These are phyloP conservation scores for Suhomyces sp. DNA, from an alignment of 805 yeast species.

Conservation along the genomic window DNA sequence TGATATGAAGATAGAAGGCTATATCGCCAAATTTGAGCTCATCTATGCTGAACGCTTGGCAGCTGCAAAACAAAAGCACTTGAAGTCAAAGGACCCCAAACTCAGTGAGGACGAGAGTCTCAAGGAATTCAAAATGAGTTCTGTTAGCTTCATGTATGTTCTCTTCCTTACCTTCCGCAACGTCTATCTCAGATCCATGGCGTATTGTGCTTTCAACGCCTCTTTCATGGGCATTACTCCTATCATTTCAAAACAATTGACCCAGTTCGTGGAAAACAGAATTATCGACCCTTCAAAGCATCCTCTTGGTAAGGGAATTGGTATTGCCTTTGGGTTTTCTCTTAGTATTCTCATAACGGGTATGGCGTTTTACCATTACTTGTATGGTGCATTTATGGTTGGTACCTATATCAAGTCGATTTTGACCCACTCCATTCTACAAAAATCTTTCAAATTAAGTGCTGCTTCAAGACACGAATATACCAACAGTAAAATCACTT, in stretches of 20 bases:
- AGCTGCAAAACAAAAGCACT: background rate
- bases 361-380: constrained; percentile 10
- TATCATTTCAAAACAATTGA: constrained; percentile 7
- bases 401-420: constrained; percentile 14
- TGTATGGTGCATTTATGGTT: constrained; percentile 12
- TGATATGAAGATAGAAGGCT: constrained; percentile 5
- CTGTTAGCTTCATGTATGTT: background rate
- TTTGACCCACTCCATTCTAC: constrained; percentile 13
- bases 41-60: background rate
- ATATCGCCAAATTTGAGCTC: background rate
- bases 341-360: background rate
- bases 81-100: background rate
- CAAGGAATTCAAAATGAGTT: background rate
- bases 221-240: constrained; percentile 1
- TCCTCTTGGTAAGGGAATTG: constrained; percentile 6
- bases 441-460: constrained; percentile 16
- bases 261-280: constrained; percentile 6
- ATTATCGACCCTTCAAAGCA: background rate
- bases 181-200: background rate
- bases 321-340: constrained; percentile 6
- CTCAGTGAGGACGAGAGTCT: background rate
- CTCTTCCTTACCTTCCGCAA: background rate
- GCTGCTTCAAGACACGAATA: constrained; percentile 11
- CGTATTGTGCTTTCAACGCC: background rate
- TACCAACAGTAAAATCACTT: constrained; percentile 14